A percentile compares a stretch with the other conserved stretches of the same genome.
Evolutionary conservation across 768 basidiomycete species (phyloP).

Genomic region (Sutorius australiensis): DNA sequence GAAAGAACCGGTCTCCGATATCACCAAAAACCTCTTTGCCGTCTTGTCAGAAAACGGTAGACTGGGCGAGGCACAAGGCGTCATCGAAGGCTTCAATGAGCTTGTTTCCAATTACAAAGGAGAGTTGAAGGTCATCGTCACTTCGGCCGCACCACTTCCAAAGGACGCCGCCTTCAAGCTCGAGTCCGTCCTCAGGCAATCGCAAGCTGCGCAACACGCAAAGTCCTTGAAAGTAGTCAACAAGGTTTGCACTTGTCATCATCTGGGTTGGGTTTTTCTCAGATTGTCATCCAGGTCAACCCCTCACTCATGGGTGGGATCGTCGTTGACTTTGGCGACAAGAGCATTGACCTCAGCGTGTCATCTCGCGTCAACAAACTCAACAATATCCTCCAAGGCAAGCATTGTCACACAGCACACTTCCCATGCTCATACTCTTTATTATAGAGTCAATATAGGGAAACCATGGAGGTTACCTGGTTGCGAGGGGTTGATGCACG

Average conservation of each 20-base stretch:
- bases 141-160: conserved; percentile 78
- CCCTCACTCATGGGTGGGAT: conserved; percentile 88
- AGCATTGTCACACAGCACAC: conserved; percentile 26
- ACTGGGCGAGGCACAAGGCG: conserved; percentile 75
- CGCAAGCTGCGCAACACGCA: conserved; percentile 78
- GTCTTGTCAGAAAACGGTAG: conserved; percentile 94
- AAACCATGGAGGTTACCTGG: background rate
- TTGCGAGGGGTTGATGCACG: background rate
- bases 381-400: conserved; percentile 83
- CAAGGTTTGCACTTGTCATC: conserved; percentile 56
- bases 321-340: conserved; percentile 96
- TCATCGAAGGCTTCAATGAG: conserved; percentile 89
- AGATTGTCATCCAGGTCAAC: conserved; percentile 63
- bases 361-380: conserved; percentile 92
- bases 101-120: conserved; percentile 87
- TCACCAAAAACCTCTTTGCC: conserved; percentile 87
- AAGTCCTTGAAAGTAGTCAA: conserved; percentile 88
- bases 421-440: conserved; percentile 12
- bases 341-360: conserved; percentile 95
- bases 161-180: conserved; percentile 73
- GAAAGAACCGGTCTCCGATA: conserved; percentile 76
- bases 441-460: conserved; percentile 25
- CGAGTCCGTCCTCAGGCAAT: conserved; percentile 82
- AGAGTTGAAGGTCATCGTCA: conserved; percentile 89
- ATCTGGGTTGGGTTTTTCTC: background rate